Base-by-base conservation (phyloP, 75 land plant genomes). In the Gnetum montanum region DNA sequence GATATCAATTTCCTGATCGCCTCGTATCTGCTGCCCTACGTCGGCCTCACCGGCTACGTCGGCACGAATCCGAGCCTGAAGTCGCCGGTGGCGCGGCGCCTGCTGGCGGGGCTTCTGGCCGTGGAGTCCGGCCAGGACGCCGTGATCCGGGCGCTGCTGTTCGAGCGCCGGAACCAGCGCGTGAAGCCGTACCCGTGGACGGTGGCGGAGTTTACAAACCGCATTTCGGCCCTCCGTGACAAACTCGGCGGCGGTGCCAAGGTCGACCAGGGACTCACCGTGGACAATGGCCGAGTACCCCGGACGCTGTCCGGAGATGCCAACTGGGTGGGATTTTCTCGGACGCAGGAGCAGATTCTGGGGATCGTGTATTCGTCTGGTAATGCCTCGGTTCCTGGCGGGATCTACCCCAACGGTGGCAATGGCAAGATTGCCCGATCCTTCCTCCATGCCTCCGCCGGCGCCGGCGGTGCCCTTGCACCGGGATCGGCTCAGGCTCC, bases 41-140 rank as follows among this genome's bases (percentile, higher is more conserved):
- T 73, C 36, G 81, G 81, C 4, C 59, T 78, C 19, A 54, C 38
- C 3, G 81, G 65, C 13, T 78, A 78, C 35, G 75, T 71, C 13
- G 81, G 81, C 3, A 26, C 76, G 3, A 67, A 72, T 38, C 67
- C 76, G 6, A 46, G 59, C 23, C 31, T 77, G 60, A 40, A 25
- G 0, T 56, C 63, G 12, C 49, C 47, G 6, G 25, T 15, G 12
- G 47, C 77, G n/a, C 2, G 13, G 43, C 43, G 16, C 16, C 43
- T 41, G 13, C 58, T 68, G 16, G 12, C 31, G 8, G 75, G 22
- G 78, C 77, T 90, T 12, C 49, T 90, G 31, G 96, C 72, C 4
- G 92, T 90, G 18, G 96, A 90, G 61, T 69, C 88, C 0, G 96
- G 88, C 6, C 88, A 90, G 58, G 96, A 90, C 57, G 96, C 96